Percentiles rank a stretch among this genome's conserved stretches.
Conservation (phyloP, 352 stramenopile species). For the Phytophthora cajani region DNA sequence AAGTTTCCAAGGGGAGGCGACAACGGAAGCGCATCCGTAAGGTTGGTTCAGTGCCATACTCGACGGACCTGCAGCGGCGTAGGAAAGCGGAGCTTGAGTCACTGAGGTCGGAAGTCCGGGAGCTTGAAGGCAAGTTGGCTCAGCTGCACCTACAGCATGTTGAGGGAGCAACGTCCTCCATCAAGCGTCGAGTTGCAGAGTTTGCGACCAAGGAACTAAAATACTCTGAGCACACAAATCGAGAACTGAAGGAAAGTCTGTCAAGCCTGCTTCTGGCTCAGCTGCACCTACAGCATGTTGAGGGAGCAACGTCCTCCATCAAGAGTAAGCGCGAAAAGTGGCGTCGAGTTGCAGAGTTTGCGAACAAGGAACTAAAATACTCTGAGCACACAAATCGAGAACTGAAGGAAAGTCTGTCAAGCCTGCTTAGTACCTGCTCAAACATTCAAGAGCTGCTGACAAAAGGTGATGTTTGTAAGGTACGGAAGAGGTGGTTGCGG, state of each 20-base stretch:
- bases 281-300: neutral
- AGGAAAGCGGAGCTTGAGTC: constrained; percentile 9
- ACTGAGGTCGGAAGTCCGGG: constrained; percentile 7
- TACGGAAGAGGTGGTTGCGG: no score
- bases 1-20: neutral
- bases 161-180: neutral
- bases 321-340: neutral
- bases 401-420: constrained; percentile 12
- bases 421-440: neutral
- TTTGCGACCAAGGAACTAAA: neutral
- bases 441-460: neutral
- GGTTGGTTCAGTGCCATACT: constrained; percentile 24
- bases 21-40: constrained; percentile 22
- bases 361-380: neutral
- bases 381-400: constrained; percentile 10
- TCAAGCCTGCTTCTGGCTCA: neutral
- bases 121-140: constrained; percentile 2
- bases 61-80: constrained; percentile 18
- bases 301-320: neutral
- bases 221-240: constrained; percentile 3
- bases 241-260: constrained; percentile 15
- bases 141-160: neutral
- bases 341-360: neutral
- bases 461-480: neutral
- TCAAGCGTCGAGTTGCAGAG: neutral